phyloP scores from a whole-genome alignment of 352 stramenopile species.

The Blastocystis sp. region DNA sequence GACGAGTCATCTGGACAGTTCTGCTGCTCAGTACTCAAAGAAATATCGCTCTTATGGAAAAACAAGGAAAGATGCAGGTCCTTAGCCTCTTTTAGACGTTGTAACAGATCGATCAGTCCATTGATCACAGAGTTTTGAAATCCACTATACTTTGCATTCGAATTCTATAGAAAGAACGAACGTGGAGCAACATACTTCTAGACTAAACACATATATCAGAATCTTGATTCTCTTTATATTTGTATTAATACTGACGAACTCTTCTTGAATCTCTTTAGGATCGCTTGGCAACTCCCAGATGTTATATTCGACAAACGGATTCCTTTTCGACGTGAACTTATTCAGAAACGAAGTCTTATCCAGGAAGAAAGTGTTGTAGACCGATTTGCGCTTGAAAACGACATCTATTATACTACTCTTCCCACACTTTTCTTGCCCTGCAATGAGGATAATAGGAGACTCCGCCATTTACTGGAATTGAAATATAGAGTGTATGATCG shows the following conservation, averaged over 20 bases:
- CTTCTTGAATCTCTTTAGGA: conserved; percentile 6
- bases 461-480: neutral
- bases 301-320: conserved; percentile 57
- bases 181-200: neutral
- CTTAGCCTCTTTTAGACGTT: neutral
- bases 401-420: conserved; percentile 61
- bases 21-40: conserved; percentile 28
- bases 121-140: neutral
- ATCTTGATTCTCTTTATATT: neutral
- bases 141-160: neutral
- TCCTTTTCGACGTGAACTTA: conserved; percentile 30
- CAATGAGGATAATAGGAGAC: conserved; percentile 52
- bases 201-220: conserved; percentile 54
- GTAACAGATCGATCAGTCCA: conserved; percentile 1
- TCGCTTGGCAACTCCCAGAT: conserved; percentile 57
- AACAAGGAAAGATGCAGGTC: conserved; percentile 56
- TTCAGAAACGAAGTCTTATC: conserved; percentile 44
- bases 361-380: conserved; percentile 60
- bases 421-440: conserved; percentile 57
- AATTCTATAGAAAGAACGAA: neutral
- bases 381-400: conserved; percentile 59
- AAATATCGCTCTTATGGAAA: conserved; percentile 60
- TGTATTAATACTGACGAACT: conserved; percentile 30
- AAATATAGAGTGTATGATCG: neutral
- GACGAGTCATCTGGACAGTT: neutral